Base-by-base conservation (phyloP, 1,284 basidiomycete genomes). In the Sparassis latifolia region DNA sequence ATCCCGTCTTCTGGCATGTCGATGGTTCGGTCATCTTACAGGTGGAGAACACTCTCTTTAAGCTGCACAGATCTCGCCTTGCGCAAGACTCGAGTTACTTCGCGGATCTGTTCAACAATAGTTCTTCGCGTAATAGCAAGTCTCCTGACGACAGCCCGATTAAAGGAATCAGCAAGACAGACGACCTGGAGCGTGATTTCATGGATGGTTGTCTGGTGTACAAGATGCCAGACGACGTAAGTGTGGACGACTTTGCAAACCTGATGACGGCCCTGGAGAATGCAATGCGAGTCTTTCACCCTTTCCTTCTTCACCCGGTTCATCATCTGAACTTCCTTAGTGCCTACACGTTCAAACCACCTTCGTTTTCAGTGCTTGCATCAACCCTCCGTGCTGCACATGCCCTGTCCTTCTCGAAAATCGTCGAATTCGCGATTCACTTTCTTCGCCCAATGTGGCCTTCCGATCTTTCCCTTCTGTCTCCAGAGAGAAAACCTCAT, bases 11-110 rank as follows among this genome's bases (percentile, higher is more conserved):
- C 51, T 72, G 71, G 69, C 59, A 62, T 33, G 58, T 66, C 2
- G 72, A 73, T 48, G 71, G 69, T 7, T 68, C 66, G 6, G 61
- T 70, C 27, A 54, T 69, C 27, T 37, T 73, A 5, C 63, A 67
- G 40, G 58, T 71, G 20, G 60, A 60, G 4, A 49, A 56, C 32
- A 66, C 58, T 0, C 55, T 65, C 9, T 72, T 72, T 56, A 63
- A 61, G n/a, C 53, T 73, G 10, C 69, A 71, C 45, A 61, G 66
- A 3, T 71, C 70, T 45, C 64, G 66, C 6, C 57, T 74, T 2
- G 54, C 62, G 12, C 56, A 56, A 29, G 60, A 70, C 40, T 73
- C 70, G 2, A 47, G 47, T 0, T 73, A 65, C 59, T 72, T 74
- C 44, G 53, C 59, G 10, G 51, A 56, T 2, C 53, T 68, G 3